Percentiles rank a stretch among this genome's conserved stretches.
Conservation (phyloP, 352 stramenopile genomes). For the Globisporangium okanoganense region DNA sequence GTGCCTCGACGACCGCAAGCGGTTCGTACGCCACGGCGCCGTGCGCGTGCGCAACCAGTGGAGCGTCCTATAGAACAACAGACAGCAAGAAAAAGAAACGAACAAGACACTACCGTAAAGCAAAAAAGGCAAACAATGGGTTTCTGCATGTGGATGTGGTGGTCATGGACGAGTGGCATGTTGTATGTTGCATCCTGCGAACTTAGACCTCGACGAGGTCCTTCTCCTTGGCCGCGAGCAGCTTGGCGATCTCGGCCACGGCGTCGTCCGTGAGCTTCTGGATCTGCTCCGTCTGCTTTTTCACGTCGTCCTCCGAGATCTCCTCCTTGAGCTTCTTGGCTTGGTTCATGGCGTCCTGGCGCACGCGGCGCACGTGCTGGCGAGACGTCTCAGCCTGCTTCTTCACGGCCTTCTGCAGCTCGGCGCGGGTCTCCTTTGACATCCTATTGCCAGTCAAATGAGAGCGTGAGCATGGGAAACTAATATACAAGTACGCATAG, state of each 20-base stretch:
- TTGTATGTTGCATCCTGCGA: not conserved
- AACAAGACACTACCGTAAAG: not conserved
- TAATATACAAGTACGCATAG: not conserved
- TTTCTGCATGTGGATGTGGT: not conserved
- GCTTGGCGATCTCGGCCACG: constrained; percentile 65
- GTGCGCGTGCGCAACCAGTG: constrained; percentile 90
- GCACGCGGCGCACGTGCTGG: constrained; percentile 80
- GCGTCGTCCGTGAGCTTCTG: constrained; percentile 77
- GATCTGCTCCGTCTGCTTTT: constrained; percentile 71
- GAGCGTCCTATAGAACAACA: constrained; percentile 76
- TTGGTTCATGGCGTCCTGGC: constrained; percentile 82
- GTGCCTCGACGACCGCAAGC: constrained; percentile 86
- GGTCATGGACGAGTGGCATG: not conserved
- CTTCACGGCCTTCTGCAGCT: constrained; percentile 75
- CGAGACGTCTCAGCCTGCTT: constrained; percentile 80
- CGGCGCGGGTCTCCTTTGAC: constrained; percentile 78
- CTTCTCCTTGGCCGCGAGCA: constrained; percentile 76
- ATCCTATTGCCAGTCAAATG: constrained; percentile 37
- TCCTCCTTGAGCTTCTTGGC: constrained; percentile 80
- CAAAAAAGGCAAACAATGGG: not conserved
- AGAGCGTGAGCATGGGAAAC: not conserved
- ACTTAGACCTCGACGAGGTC: constrained; percentile 61
- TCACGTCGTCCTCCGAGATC: constrained; percentile 75
- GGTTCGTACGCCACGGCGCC: constrained; percentile 80
- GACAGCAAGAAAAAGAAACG: no score